Percentiles rank a stretch among this genome's conserved stretches.
Conservation (phyloP, 2,329 filamentous ascomycete species). For the Chaetomium strumarium region DNA sequence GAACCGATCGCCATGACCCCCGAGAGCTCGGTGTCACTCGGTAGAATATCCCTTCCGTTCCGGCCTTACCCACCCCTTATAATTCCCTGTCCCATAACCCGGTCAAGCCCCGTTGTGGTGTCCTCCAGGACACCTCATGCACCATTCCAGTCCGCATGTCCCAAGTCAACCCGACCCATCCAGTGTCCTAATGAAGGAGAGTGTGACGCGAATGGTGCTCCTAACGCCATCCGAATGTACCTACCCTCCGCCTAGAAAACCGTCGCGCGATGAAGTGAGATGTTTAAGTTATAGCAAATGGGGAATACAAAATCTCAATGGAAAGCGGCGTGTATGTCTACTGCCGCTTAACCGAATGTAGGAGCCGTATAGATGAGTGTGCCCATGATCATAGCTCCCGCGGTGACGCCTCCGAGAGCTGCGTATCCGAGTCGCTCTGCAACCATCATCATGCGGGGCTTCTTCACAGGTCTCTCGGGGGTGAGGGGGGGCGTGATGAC, state of each 20-base stretch:
- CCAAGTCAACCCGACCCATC: no score
- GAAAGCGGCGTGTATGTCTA: not conserved
- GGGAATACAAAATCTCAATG: no score
- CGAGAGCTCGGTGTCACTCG: not conserved
- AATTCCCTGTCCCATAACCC: no score
- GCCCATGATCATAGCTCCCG: slow-evolving; percentile 32
- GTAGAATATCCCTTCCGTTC: not conserved
- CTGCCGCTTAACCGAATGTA: slow-evolving; percentile 24
- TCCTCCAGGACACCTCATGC: no score
- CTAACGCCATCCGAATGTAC: not conserved
- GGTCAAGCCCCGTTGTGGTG: no score
- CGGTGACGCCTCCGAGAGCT: slow-evolving; percentile 33
- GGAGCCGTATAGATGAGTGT: slow-evolving; percentile 37
- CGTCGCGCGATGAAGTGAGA: not conserved
- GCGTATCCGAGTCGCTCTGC: slow-evolving; percentile 33
- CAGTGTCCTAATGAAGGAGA: no score
- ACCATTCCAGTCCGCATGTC: no score
- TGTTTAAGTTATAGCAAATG: no score
- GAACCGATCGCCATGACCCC: not conserved
- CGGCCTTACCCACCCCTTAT: no score
- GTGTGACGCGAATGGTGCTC: not conserved
- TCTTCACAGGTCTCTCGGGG: slow-evolving; percentile 26
- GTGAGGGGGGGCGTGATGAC: not conserved
- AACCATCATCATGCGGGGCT: slow-evolving; percentile 25
- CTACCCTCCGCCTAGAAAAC: no score